phyloP scores from a whole-genome alignment of 805 yeast species.

The Lipomyces starkeyi region DNA sequence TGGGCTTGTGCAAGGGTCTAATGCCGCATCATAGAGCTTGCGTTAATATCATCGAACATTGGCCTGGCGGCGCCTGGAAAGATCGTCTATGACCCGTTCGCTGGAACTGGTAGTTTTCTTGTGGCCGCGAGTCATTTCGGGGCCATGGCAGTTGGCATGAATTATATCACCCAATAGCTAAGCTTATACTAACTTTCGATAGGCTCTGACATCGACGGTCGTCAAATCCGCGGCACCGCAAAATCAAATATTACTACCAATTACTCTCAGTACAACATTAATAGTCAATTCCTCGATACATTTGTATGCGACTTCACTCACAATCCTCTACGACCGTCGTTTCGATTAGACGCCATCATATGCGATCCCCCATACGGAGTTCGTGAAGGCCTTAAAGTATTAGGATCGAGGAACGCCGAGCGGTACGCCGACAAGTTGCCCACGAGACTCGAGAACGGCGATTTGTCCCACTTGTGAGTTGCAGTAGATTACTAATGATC shows the following conservation, averaged over 20 bases:
- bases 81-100: conserved; percentile 89
- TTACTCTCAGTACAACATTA: conserved; percentile 74
- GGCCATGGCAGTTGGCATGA: conserved; percentile 51
- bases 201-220: conserved; percentile 91
- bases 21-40: conserved; percentile 57
- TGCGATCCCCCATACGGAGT: conserved; percentile 99
- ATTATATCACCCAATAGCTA: neutral
- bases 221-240: conserved; percentile 74
- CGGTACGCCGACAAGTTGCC: conserved; percentile 59
- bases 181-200: conserved; percentile 47
- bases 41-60: conserved; percentile 84
- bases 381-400: conserved; percentile 90
- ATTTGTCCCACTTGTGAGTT: conserved; percentile 29
- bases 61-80: conserved; percentile 73
- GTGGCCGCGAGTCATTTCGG: conserved; percentile 88
- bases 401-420: conserved; percentile 79
- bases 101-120: conserved; percentile 94
- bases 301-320: conserved; percentile 95
- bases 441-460: conserved; percentile 35
- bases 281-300: conserved; percentile 68
- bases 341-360: conserved; percentile 77
- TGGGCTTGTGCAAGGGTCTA: neutral
- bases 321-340: conserved; percentile 69
- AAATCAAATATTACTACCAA: conserved; percentile 62
- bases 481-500: neutral